phyloP scores from a whole-genome alignment of 1,139 yeast genomes.

The Kurtzmaniella natalensis region DNA sequence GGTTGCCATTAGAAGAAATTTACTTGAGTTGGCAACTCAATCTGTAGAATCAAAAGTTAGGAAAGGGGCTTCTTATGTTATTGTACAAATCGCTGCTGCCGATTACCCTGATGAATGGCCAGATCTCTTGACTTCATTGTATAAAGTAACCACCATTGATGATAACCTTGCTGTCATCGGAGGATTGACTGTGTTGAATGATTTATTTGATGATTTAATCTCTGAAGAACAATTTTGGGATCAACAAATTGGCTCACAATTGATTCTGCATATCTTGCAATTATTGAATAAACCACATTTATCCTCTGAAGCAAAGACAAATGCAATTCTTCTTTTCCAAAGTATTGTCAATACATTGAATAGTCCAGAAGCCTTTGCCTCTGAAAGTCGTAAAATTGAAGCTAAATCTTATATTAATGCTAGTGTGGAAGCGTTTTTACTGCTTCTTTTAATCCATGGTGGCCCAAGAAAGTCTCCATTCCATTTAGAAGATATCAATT shows the following conservation, averaged over 20 bases:
- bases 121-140: slow-evolving; percentile 48
- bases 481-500: slow-evolving; percentile 14
- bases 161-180: slow-evolving; percentile 47
- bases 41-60: slow-evolving; percentile 59
- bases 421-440: slow-evolving; percentile 15
- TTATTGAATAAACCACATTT: slow-evolving; percentile 30
- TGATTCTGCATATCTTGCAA: slow-evolving; percentile 44
- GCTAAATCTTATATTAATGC: slow-evolving; percentile 25
- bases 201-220: slow-evolving; percentile 79
- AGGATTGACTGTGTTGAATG: slow-evolving; percentile 67
- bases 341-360: slow-evolving; percentile 50
- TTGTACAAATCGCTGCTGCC: slow-evolving; percentile 80
- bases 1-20: slow-evolving; percentile 39
- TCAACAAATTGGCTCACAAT: slow-evolving; percentile 56
- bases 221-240: slow-evolving; percentile 85
- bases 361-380: slow-evolving; percentile 46
- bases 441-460: slow-evolving; percentile 9
- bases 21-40: slow-evolving; percentile 51
- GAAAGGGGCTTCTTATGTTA: slow-evolving; percentile 65
- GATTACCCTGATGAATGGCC: slow-evolving; percentile 99
- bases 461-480: slow-evolving; percentile 9
- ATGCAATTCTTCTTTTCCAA: slow-evolving; percentile 50
- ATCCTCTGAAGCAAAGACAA: slow-evolving; percentile 38
- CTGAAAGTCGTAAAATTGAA: slow-evolving; percentile 24
- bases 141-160: slow-evolving; percentile 32